phyloP scores from a whole-genome alignment of 2,329 filamentous ascomycete genomes.

The Pestalotiopsis sp. region DNA sequence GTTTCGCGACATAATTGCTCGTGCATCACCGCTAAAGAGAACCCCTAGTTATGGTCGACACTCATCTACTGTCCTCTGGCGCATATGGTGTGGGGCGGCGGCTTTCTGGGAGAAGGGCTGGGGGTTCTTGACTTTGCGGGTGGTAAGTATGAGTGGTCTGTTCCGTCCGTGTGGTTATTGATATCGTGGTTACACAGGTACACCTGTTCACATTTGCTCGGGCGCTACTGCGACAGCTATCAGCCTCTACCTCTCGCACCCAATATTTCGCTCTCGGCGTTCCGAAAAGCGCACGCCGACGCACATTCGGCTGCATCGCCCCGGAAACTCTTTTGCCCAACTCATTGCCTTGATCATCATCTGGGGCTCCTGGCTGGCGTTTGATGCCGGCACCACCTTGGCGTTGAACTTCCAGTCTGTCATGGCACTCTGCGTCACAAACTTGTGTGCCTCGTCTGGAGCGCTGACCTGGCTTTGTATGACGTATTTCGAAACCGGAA shows the following conservation, averaged over 20 bases:
- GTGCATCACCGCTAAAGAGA: not conserved
- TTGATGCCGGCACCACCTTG: conserved; percentile 51
- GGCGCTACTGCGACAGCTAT: conserved; percentile 43
- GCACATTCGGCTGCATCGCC: conserved; percentile 17
- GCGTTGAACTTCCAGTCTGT: conserved; percentile 50
- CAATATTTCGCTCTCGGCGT: conserved; percentile 45
- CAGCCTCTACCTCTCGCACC: conserved; percentile 51
- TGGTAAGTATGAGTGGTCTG: conserved; percentile 14
- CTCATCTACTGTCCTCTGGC: conserved; percentile 49
- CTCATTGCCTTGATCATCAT: conserved; percentile 50
- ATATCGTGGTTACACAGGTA: conserved; percentile 27
- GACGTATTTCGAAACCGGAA: conserved; percentile 38
- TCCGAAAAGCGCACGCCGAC: conserved; percentile 44
- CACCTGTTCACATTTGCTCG: conserved; percentile 42
- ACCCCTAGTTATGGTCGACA: conserved; percentile 47
- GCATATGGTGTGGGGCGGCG: conserved; percentile 50
- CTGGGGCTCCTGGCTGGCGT: conserved; percentile 53
- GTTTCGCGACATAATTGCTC: conserved; percentile 11
- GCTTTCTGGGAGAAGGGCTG: conserved; percentile 42
- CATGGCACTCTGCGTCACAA: conserved; percentile 51
- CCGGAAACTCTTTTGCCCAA: conserved; percentile 38
- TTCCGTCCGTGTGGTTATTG: not conserved
- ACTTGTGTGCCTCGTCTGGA: conserved; percentile 47
- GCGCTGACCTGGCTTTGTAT: conserved; percentile 48
- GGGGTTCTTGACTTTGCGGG: conserved; percentile 49